Base-by-base conservation (phyloP, 345 rosid genomes). In the Eucalyptus tenuipes region DNA sequence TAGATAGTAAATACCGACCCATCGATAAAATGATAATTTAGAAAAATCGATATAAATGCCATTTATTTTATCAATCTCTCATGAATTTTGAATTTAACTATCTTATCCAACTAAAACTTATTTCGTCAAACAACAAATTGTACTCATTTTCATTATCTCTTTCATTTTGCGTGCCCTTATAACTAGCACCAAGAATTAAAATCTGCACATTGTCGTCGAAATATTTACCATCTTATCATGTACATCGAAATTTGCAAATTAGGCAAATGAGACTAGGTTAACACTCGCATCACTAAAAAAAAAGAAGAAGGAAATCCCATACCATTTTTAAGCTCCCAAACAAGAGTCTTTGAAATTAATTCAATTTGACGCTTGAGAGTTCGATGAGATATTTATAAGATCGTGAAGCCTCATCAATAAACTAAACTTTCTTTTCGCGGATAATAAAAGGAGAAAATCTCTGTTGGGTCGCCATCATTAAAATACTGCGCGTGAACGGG, bases 181-280 rank as follows among this genome's bases (percentile, higher is more conserved):
- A 16, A 16, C 22, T 14, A 8, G 5, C 10, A 1, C 4, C 3
- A 4, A 71, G 24, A 18, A 71, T 37, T 22, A 71, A 71, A 71
- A 3, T 33, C 3, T 0, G 1, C 7, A 68, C 0, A 1, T 18
- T 3, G 24, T 2, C 13, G 13, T 33, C 3, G 0, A 71, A 68
- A 33, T 33, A 25, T 17, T 33, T 71, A 9, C 0, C 2, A 20
- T 9, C 44, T 33, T 33, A 16, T 68, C 33, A 33, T 9, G 13
- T 33, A 18, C 5, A 1, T 17, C 4, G 13, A 33, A 9, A 18
- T 71, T 33, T 71, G 24, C 44, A 17, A 2, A 71, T 9, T 17
- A 9, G 13, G 13, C 7, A 33, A 5, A 33, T 8, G 79, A 31
- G 33, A 15, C 0, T 14, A 3, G 12, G 16, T 17, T 8, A 33